Base-by-base conservation (phyloP, 306 rosid genomes). In the Fagus crenata region DNA sequence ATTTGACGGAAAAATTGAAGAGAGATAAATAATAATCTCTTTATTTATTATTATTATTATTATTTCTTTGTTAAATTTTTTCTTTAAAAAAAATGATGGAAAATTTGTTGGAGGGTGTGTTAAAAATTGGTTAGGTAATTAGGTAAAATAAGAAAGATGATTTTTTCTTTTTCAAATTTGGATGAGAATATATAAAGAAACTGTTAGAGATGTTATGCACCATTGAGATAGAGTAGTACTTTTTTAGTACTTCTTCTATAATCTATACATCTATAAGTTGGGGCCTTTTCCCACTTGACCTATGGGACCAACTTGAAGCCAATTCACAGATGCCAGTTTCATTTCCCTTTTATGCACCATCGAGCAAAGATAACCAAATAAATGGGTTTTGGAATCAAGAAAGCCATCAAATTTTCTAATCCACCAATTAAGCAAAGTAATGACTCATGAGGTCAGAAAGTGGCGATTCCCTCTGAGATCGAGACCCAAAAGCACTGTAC, bases 361-460 rank as follows among this genome's bases (percentile, higher is more conserved):
- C 8, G 2, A 39, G 9, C 7, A 67, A 79, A 64, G 56, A 73
- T 64, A 71, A 53, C 61, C 63, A 17, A 55, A 67, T 22, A 3
- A 6, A 49, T 31, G 71, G 55, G 17, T 13, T 69, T 59, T 49
- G 77, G 80, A 81, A 81, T 75, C 80, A 15, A 55, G 1, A 28
- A 43, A 61, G 43, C 13, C 54, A 72, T 31, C 36, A 68, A 68
- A 74, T 40, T 75, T 71, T 49, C 41, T 76, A 72, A 71, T 71
- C 81, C 81, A 76, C 81, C 64, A 42, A 78, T 9, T 13, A 39
- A 53, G 56, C 58, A 67, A 15, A 37, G 51, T 0, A 14, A 7
- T 67, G 58, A 53, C 46, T 5, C 59, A 7, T 0, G 2, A 15
- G 61, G 61, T 53, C 37, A 43, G 75, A 80, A 74, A 80, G 39